Base-by-base conservation (phyloP, 257 asterid genomes). In the Perilla frutescens region DNA sequence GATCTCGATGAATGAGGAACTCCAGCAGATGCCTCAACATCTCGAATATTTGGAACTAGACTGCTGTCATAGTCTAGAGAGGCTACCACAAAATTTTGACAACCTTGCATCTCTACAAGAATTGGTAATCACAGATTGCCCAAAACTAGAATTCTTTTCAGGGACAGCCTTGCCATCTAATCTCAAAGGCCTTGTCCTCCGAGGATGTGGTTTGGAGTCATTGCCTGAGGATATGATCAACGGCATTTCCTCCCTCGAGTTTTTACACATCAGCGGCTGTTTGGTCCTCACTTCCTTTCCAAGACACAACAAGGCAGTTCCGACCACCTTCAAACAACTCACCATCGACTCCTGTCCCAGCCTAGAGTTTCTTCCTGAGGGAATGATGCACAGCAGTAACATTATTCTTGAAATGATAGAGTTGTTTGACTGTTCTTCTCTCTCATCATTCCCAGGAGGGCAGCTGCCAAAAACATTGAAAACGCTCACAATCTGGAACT, bases 301-400 rank as follows among this genome's bases (percentile, higher is more conserved):
- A 12, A 75, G 78, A 45, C 80, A 40, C 29, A 74, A 63, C 39
- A 59, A 54, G 63, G 68, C 55, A 32, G 55, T 74, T 41, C 86
- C 87, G 48, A 85, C 84, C 55, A 83, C 86, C 26, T 83, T 76
- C 76, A 83, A 85, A 76, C 86, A 83, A 50, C 80, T 85, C 72
- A 79, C 78, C 6, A 57, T 83, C 11, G 87, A 81, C 76, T 68
- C 53, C 26, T 81, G 87, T 59, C 86, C 86, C 54, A 64, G 71
- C 66, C 75, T 81, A 37, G 88, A 85, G 82, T 74, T 69, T 60
- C 87, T 85, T 49, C 88, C 88, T 32, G 76, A 74, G 74, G 88
- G 86, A 51, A 76, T 83, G 78, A 85, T 80, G 81, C 84, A 79
- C 64, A 68, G 50, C 63, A 77, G 40, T 68, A 81, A 85, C 40